Conservation (phyloP, 495 filamentous ascomycete genomes). For the Lophium mytilinum region DNA sequence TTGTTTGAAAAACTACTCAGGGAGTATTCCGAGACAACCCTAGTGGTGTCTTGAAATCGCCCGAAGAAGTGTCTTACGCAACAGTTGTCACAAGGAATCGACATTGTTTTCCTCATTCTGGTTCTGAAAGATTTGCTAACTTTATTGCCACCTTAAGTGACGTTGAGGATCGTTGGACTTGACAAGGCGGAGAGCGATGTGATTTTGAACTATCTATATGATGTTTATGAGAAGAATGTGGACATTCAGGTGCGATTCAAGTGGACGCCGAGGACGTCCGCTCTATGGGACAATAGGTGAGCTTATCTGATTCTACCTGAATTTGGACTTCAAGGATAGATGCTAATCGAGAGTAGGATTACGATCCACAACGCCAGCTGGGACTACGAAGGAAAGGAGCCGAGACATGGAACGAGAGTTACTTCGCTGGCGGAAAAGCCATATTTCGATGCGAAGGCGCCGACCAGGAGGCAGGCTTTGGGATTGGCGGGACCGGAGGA, state of each 20-base stretch:
- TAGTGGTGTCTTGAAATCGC: too few species aligned
- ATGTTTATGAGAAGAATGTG: constrained; percentile 56
- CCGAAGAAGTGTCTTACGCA: too few species aligned
- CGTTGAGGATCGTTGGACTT: constrained; percentile 54
- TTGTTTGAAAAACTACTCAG: too few species aligned
- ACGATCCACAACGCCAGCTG: constrained; percentile 62
- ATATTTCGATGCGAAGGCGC: constrained; percentile 52
- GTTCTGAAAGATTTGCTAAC: too few species aligned
- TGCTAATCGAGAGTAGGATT: constrained; percentile 37
- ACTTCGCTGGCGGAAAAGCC: constrained; percentile 62
- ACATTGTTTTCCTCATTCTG: too few species aligned
- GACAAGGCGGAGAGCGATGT: constrained; percentile 59
- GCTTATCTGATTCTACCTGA: neutral
- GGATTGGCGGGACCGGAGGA: constrained; percentile 32
- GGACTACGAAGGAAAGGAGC: constrained; percentile 57
- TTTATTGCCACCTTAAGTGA: too few species aligned
- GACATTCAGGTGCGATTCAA: constrained; percentile 62
- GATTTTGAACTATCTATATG: constrained; percentile 57
- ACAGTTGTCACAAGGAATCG: too few species aligned
- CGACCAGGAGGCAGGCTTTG: constrained; percentile 51
- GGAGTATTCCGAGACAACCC: too few species aligned
- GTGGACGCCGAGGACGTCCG: constrained; percentile 54
- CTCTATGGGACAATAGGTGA: constrained; percentile 58
- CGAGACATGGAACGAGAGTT: constrained; percentile 55
- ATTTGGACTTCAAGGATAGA: neutral